Evolutionary conservation across 805 yeast genomes (phyloP), one percentile per base, ranked within the genome.

Genomic region (Tanozyma kutaoensis): DNA sequence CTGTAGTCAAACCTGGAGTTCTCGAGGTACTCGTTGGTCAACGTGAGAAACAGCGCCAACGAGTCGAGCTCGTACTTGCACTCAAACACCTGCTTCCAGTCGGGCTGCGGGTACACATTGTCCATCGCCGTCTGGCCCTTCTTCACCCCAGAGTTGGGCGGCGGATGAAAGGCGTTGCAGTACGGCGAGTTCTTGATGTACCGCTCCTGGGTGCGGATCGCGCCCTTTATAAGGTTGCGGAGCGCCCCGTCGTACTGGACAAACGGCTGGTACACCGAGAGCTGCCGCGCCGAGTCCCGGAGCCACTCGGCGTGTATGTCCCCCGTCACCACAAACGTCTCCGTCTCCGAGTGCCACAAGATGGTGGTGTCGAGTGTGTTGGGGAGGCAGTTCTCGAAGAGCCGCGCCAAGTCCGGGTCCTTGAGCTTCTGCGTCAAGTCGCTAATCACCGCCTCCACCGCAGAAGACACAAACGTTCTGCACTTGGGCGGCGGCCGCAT

Each of bases 291-390:
- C 1, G 93, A 74, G 48, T 84, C 95, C 28, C 95, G 54, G 26
- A 84, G 55, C 95, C 95, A 84, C 49, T 84, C 94, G 2, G 95
- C 95, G 46, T 81, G 85, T 30, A 84, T 84, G 44, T 84, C 95
- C 8, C 95, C 95, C 0, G 95, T 84, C 18, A 82, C 88, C 1
- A 84, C 68, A 49, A 84, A 84, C 1, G 93, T 62, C 34, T 72
- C 69, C 1, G 85, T 52, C 9, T 15, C 13, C 23, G 22, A 27
- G 47, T 76, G 82, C 81, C 84, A 84, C 28, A 79, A 56, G 25
- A 84, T 69, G 0, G 95, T 82, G 1, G 95, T 84, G 42, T 84
- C 95, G 28, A 84, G 52, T 0, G 95, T 84, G 46, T 84, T 84
- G 5, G 95, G 95, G 31, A 82, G 63, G 24, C 88, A 64, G 46